These are phyloP conservation scores for Leptographium flavum DNA, from an alignment of 2,329 filamentous ascomycete species.

Conservation along the genomic window DNA sequence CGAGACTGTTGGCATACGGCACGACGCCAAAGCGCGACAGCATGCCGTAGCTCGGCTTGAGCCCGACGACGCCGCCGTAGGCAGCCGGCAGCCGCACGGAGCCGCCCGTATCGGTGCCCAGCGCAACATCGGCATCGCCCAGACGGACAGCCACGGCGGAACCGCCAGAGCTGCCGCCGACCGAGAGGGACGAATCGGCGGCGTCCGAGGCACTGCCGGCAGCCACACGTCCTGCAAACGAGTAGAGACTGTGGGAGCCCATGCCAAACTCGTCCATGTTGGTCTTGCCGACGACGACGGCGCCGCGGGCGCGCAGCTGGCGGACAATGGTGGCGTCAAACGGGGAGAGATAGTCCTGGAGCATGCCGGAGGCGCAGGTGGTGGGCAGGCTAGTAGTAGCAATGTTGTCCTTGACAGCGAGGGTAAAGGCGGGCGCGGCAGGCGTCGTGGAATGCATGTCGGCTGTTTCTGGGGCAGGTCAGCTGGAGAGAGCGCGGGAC, in stretches of 20 bases:
- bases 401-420: slow-evolving; percentile 66
- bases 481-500: background rate
- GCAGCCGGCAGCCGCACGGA: slow-evolving; percentile 78
- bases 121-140: slow-evolving; percentile 42
- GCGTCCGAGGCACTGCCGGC: slow-evolving; percentile 6
- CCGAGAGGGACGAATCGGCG: slow-evolving; percentile 34
- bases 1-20: slow-evolving; percentile 82
- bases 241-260: slow-evolving; percentile 21
- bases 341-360: slow-evolving; percentile 54
- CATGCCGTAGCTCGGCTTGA: slow-evolving; percentile 85
- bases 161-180: slow-evolving; percentile 84
- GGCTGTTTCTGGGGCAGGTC: background rate
- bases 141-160: slow-evolving; percentile 73
- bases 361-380: slow-evolving; percentile 66
- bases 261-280: slow-evolving; percentile 61
- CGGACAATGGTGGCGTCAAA: slow-evolving; percentile 69
- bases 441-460: background rate
- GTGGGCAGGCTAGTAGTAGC: slow-evolving; percentile 45
- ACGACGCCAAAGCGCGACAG: slow-evolving; percentile 77
- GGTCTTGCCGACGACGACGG: slow-evolving; percentile 58
- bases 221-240: slow-evolving; percentile 15
- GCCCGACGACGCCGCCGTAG: slow-evolving; percentile 70
- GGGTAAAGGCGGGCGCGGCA: slow-evolving; percentile 17
- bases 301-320: slow-evolving; percentile 47
- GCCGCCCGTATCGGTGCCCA: slow-evolving; percentile 90